Conservation (phyloP, 2,329 filamentous ascomycete species). For the Trichoderma pleuroti region DNA sequence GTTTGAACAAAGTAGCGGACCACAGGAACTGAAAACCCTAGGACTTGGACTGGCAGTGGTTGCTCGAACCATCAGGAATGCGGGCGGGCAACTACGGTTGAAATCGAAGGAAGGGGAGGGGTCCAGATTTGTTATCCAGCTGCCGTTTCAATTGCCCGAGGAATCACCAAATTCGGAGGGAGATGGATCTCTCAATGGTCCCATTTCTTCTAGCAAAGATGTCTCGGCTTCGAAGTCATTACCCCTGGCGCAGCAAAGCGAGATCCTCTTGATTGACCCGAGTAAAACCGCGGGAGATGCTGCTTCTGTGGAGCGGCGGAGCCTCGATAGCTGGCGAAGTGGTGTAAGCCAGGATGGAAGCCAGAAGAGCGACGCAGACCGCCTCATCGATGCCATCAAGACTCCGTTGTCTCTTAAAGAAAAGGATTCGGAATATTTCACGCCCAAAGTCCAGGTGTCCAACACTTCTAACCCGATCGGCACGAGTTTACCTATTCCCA, state of each 20-base stretch:
- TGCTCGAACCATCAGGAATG: conserved; percentile 81
- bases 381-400: conserved; percentile 69
- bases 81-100: conserved; percentile 81
- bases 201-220: conserved; percentile 17
- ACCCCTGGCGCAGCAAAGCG: conserved; percentile 40
- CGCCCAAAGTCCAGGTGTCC: conserved; percentile 20
- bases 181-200: not conserved
- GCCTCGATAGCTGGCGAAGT: conserved; percentile 32
- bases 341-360: conserved; percentile 46
- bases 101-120: conserved; percentile 82
- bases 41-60: conserved; percentile 85
- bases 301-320: conserved; percentile 19
- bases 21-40: conserved; percentile 47
- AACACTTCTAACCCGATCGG: not conserved
- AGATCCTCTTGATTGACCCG: conserved; percentile 60
- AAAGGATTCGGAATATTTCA: conserved; percentile 34
- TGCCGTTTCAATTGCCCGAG: conserved; percentile 66
- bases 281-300: conserved; percentile 29
- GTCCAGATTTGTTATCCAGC: conserved; percentile 74
- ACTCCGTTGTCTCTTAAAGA: conserved; percentile 49
- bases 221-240: conserved; percentile 26
- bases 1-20: conserved; percentile 28
- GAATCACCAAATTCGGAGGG: conserved; percentile 30
- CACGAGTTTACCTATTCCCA: conserved; percentile 1
- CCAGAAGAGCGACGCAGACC: conserved; percentile 60